Evolutionary conservation across 2,329 filamentous ascomycete species (phyloP).

Genomic region (Exserohilum rostratum): DNA sequence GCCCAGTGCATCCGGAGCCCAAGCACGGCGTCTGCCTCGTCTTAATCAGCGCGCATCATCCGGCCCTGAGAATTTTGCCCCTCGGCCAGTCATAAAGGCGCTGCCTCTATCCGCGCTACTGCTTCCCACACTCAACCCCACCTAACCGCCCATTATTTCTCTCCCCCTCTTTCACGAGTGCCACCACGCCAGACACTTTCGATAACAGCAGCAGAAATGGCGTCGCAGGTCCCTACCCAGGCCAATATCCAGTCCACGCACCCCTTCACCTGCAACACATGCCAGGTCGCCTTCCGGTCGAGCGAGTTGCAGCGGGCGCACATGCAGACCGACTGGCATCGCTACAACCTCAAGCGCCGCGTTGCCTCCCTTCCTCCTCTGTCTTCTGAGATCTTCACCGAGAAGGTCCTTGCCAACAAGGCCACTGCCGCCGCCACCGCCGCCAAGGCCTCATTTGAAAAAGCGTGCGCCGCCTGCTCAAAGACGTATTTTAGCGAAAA

Average conservation of each 20-base stretch:
- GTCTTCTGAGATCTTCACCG: slow-evolving; percentile 88
- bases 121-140: slow-evolving; percentile 34
- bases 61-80: slow-evolving; percentile 23
- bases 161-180: background rate
- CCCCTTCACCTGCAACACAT: slow-evolving; percentile 98
- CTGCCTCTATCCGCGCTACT: slow-evolving; percentile 17
- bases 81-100: slow-evolving; percentile 31
- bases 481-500: slow-evolving; percentile 98
- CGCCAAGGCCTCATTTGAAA: slow-evolving; percentile 87
- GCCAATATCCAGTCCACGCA: slow-evolving; percentile 58
- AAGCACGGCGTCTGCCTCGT: background rate
- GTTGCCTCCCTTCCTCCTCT: slow-evolving; percentile 90
- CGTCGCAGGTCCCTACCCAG: slow-evolving; percentile 43
- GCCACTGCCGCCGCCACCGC: slow-evolving; percentile 83
- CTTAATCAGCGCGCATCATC: slow-evolving; percentile 2
- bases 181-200: slow-evolving; percentile 2
- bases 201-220: slow-evolving; percentile 33
- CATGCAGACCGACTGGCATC: slow-evolving; percentile 99
- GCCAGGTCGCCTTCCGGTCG: slow-evolving; percentile 93
- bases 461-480: slow-evolving; percentile 78
- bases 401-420: slow-evolving; percentile 92
- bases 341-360: slow-evolving; percentile 95
- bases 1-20: slow-evolving; percentile 4
- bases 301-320: slow-evolving; percentile 91
- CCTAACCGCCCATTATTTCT: slow-evolving; percentile 30